These are phyloP conservation scores for Moesziomyces parantarcticus DNA, from an alignment of 1,284 basidiomycete species.

Conservation along the genomic window DNA sequence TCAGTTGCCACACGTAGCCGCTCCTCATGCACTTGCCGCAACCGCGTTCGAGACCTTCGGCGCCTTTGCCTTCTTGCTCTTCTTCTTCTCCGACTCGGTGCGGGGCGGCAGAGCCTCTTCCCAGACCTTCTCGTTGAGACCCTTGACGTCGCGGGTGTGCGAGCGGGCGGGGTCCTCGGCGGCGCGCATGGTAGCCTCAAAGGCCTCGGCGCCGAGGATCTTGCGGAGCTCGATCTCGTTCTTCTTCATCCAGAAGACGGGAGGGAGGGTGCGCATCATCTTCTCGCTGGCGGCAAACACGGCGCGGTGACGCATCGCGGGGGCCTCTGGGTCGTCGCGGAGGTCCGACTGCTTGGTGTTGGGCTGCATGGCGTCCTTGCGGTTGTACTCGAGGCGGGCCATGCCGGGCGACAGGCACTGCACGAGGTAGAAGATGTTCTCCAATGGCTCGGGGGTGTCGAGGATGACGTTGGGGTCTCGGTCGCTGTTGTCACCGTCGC, in stretches of 20 bases:
- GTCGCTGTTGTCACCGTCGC: slow-evolving; percentile 54
- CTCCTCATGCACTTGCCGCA: slow-evolving; percentile 51
- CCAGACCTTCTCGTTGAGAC: slow-evolving; percentile 62
- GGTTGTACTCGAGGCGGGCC: slow-evolving; percentile 54
- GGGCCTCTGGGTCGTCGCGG: slow-evolving; percentile 57
- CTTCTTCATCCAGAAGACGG: slow-evolving; percentile 63
- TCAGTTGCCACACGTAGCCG: slow-evolving; percentile 52
- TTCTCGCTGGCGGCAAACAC: slow-evolving; percentile 59
- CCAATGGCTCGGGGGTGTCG: slow-evolving; percentile 59
- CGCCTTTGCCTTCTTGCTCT: slow-evolving; percentile 52
- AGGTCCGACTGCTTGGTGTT: slow-evolving; percentile 59
- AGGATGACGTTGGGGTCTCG: slow-evolving; percentile 58
- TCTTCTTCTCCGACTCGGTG: slow-evolving; percentile 47
- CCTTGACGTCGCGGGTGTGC: slow-evolving; percentile 57
- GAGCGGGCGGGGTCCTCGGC: slow-evolving; percentile 46
- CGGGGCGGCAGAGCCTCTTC: slow-evolving; percentile 57
- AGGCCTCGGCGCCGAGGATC: slow-evolving; percentile 58
- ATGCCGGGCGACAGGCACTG: slow-evolving; percentile 61
- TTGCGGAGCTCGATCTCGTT: slow-evolving; percentile 57
- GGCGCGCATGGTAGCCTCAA: slow-evolving; percentile 56
- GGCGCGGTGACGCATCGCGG: slow-evolving; percentile 60
- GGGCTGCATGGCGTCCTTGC: slow-evolving; percentile 61
- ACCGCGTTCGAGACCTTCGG: slow-evolving; percentile 37
- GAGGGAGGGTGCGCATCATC: slow-evolving; percentile 58
- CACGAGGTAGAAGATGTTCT: slow-evolving; percentile 64